A percentile compares a stretch with the other conserved stretches of the same genome.
Conservation (phyloP, 441 rosid species). For the Sinapis alba region DNA sequence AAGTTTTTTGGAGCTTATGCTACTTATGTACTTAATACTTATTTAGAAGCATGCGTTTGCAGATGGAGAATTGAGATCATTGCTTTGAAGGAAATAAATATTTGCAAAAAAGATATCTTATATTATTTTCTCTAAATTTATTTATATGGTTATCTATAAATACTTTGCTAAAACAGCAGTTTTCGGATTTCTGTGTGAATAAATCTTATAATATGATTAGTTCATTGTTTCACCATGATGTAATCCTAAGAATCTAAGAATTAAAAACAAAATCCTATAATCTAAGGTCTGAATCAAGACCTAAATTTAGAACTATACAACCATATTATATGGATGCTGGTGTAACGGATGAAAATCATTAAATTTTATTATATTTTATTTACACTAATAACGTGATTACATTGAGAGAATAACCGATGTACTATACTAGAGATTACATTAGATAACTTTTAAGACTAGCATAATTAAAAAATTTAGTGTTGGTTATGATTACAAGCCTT, state of each 20-base stretch:
- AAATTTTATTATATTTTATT: too few species aligned
- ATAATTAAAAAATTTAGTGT: neutral
- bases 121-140: neutral
- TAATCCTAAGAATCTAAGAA: neutral
- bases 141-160: neutral
- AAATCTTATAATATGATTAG: neutral
- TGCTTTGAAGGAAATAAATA: neutral
- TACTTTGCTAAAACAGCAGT: neutral
- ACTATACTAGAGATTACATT: neutral
- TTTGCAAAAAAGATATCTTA: too few species aligned
- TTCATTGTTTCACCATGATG: neutral
- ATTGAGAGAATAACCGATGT: neutral
- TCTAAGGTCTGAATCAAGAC: slow-evolving; percentile 2
- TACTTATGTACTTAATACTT: neutral
- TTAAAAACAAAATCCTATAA: neutral
- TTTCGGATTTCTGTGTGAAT: neutral
- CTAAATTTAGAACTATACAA: neutral
- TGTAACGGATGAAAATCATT: neutral
- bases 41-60: too few species aligned
- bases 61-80: neutral
- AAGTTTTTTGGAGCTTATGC: neutral
- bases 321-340: neutral
- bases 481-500: neutral
- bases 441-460: neutral
- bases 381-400: neutral